These are phyloP conservation scores for Coemansia sp. DNA, from an alignment of 192 early-diverging fungal genomes.

Conservation along the genomic window DNA sequence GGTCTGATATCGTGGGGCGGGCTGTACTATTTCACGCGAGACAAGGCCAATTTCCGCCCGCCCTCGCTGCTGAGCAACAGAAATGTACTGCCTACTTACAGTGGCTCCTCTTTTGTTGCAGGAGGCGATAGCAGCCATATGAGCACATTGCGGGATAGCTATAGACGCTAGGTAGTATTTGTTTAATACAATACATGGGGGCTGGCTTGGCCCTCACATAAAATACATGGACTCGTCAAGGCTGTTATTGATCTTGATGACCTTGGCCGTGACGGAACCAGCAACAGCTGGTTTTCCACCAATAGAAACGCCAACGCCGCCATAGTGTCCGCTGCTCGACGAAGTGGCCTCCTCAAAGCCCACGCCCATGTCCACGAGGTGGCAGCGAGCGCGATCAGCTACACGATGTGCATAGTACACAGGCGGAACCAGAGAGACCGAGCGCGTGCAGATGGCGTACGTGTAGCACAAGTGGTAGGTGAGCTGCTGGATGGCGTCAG, in stretches of 20 bases:
- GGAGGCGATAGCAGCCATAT: neutral
- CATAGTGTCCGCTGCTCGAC: conserved; percentile 31
- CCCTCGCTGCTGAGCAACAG: neutral
- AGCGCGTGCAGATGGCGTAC: conserved; percentile 83
- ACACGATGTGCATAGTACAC: conserved; percentile 95
- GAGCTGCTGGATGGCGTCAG: conserved; percentile 79
- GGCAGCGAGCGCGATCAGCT: conserved; percentile 82
- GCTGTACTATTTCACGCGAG: conserved; percentile 15
- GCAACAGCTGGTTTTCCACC: neutral
- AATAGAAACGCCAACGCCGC: neutral
- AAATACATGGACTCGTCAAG: neutral
- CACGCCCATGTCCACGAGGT: conserved; percentile 49
- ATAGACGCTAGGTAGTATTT: neutral
- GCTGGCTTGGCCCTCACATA: neutral
- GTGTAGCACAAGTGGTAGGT: conserved; percentile 89
- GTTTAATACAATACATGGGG: too few relatives aligned
- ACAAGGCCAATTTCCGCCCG: neutral
- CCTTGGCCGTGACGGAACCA: neutral
- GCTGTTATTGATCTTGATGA: neutral
- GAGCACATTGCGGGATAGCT: conserved; percentile 5
- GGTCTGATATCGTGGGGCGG: conserved; percentile 28
- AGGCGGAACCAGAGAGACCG: conserved; percentile 83
- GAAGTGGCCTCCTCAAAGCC: conserved; percentile 42
- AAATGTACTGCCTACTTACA: neutral
- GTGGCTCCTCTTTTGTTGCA: neutral